Evolutionary conservation across 768 basidiomycete species (phyloP).

Genomic region (Mycena polygramma): DNA sequence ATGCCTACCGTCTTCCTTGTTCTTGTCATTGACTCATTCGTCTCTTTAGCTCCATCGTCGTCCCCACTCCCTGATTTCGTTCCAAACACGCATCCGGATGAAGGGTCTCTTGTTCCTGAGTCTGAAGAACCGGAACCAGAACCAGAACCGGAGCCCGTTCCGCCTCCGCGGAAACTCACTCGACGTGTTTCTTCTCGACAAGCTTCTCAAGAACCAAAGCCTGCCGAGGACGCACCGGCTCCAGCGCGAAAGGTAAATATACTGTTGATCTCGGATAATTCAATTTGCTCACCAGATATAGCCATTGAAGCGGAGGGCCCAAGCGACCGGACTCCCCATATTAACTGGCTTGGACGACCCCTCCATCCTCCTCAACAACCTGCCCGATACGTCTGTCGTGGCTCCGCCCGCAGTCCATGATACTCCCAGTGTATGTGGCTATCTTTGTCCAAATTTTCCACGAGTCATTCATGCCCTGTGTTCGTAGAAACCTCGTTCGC

Average conservation of each 20-base stretch:
- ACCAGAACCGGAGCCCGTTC: slow-evolving; percentile 33
- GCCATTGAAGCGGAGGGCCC: slow-evolving; percentile 58
- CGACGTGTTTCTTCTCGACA: slow-evolving; percentile 58
- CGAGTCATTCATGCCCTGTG: slow-evolving; percentile 3
- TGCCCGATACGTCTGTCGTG: slow-evolving; percentile 44
- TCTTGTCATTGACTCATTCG: slow-evolving; percentile 6
- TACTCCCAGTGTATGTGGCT: slow-evolving; percentile 38
- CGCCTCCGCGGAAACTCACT: slow-evolving; percentile 39
- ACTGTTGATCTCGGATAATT: not conserved
- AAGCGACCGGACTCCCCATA: slow-evolving; percentile 49
- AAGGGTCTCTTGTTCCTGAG: slow-evolving; percentile 57
- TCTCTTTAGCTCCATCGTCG: slow-evolving; percentile 34
- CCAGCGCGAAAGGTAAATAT: slow-evolving; percentile 49
- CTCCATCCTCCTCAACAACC: slow-evolving; percentile 51
- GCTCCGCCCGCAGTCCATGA: slow-evolving; percentile 21
- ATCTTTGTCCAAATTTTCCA: slow-evolving; percentile 4
- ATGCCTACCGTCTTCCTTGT: not conserved
- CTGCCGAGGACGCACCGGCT: slow-evolving; percentile 38
- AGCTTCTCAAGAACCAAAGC: slow-evolving; percentile 53
- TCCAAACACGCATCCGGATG: slow-evolving; percentile 66
- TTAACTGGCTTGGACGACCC: slow-evolving; percentile 62
- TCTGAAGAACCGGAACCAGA: slow-evolving; percentile 22
- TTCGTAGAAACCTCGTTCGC: slow-evolving; percentile 52
- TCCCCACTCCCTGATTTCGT: slow-evolving; percentile 63
- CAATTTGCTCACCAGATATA: slow-evolving; percentile 34